Base-by-base conservation (phyloP, 2,329 filamentous ascomycete genomes). In the Fusarium burgessii region DNA sequence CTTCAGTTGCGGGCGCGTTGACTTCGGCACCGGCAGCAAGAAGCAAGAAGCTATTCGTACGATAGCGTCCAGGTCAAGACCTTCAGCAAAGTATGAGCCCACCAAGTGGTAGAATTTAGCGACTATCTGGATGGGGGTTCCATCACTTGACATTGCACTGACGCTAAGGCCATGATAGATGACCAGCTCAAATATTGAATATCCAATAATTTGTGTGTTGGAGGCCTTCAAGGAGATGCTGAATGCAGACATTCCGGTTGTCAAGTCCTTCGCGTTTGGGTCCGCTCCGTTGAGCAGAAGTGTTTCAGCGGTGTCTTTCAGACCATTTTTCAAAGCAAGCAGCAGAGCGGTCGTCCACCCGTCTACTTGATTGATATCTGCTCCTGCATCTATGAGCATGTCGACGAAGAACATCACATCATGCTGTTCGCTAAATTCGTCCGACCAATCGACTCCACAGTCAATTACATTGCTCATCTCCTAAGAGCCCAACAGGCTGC, bases 191-290 rank as follows among this genome's bases (percentile, higher is more conserved):
- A 35, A 23, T 4, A 11, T 43, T 27, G 12, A 43, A 27, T 12
- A 23, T 50, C 12, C 17, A 23, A 29, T 33, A 35, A 12, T n/a
- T 15, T 35, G n/a, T 12, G 15, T 20, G 9, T 5, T 3, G 3
- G 17, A 5, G 3, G 12, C 40, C 10, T 56, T 1, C 4, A 23
- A 8, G 12, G 5, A 12, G 1, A 10, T n/a, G 2, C 23, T 8
- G 6, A 38, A 23, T n/a, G 15, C n/a, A 32, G 36, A 8, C n/a
- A 10, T 10, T 7, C 15, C 8, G 27, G 38, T 42, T 9, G n/a
- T 2, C 9, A 1, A n/a, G 5, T 45, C 40, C 4, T 36, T 11
- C 3, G n/a, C 9, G 23, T 58, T 36, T 11, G 56, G 40, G 2
- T 45, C 15, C 7, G 33, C 51, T n/a, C 32, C 32, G 14, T 18